phyloP scores from a whole-genome alignment of 345 rosid genomes.

The Dipteronia dyeriana region DNA sequence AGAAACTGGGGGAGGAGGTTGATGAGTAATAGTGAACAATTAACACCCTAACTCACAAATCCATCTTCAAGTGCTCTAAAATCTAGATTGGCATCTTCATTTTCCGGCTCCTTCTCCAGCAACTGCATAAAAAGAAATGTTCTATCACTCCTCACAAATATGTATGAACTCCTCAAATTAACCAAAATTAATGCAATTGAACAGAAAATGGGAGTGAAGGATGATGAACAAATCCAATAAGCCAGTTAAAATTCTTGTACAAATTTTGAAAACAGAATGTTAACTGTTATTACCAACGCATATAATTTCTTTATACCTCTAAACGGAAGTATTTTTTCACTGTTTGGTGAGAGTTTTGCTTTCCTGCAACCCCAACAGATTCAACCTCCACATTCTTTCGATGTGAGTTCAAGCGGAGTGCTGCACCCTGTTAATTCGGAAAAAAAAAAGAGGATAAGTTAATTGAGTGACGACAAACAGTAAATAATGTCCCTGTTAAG shows the following conservation, averaged over 20 bases:
- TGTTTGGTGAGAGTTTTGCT: slow-evolving; percentile 27
- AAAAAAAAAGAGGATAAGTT: not conserved
- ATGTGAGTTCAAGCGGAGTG: slow-evolving; percentile 53
- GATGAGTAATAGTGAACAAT: not conserved
- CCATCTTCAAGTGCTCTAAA: slow-evolving; percentile 44
- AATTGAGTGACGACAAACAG: not conserved
- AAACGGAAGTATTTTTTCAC: slow-evolving; percentile 43
- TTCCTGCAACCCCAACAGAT: slow-evolving; percentile 45
- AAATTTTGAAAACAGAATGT: not conserved
- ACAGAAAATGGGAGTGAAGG: not conserved
- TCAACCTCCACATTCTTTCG: slow-evolving; percentile 48
- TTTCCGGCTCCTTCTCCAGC: slow-evolving; percentile 25
- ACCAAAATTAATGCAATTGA: not conserved
- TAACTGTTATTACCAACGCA: not conserved
- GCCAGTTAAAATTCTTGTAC: not conserved
- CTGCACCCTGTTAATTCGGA: slow-evolving; percentile 48
- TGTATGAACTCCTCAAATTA: not conserved
- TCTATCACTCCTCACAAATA: not conserved
- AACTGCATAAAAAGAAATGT: slow-evolving; percentile 26
- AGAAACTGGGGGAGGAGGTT: not conserved
- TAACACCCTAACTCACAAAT: slow-evolving; percentile 35
- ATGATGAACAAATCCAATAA: not conserved
- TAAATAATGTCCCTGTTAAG: not conserved
- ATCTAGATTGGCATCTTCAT: slow-evolving; percentile 38
- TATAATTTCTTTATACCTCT: slow-evolving; percentile 34